Evolutionary conservation across 176 grass and related monocot genomes (phyloP), one percentile per base, ranked within the genome.

Genomic region (Calamus simplicifolius): DNA sequence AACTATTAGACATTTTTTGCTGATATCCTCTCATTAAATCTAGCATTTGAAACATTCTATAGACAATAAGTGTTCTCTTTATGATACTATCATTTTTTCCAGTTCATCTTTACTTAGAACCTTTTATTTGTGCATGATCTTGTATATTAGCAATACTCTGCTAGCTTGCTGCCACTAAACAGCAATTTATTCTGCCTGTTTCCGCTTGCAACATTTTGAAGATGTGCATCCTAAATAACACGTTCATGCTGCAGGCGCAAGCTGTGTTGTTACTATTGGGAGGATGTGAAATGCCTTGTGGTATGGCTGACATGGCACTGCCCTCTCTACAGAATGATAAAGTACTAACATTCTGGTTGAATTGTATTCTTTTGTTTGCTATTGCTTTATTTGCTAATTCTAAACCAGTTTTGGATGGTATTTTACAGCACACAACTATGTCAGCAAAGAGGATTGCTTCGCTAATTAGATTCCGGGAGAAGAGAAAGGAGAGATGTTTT

Each of bases 401-500:
- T 50, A 14, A 27, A n/a, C 53, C 57, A 54, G 38, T 29, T 19
- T 70, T 48, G 49, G 43, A 70, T 27, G 29, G 58, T 48, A 58
- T 70, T 58, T 54, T 58, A 14, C 54, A 26, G 16, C 53, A 29
- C 67, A 79, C 81, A 59, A 74, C 78, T 60, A 63, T 73, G 64
- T 63, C 81, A 72, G 75, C 78, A 43, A 85, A 73, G 63, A 85
- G 86, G 63, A 27, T 89, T 79, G 74, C 86, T 79, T 89, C 86
- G 25, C 68, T 89, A 64, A 72, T 72, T 69, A 79, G 86, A 59
- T 89, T 89, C 50, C 86, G 78, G 14, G 86, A 89, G 71, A 89
- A 89, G 75, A 85, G 86, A 62, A 89, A 85, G 68, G 86, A 89
- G 79, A 89, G 81, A 69, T 81, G 82, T 69, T 85, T 82, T 31